phyloP scores from a whole-genome alignment of 805 yeast species.

The Saturnispora sanitii region DNA sequence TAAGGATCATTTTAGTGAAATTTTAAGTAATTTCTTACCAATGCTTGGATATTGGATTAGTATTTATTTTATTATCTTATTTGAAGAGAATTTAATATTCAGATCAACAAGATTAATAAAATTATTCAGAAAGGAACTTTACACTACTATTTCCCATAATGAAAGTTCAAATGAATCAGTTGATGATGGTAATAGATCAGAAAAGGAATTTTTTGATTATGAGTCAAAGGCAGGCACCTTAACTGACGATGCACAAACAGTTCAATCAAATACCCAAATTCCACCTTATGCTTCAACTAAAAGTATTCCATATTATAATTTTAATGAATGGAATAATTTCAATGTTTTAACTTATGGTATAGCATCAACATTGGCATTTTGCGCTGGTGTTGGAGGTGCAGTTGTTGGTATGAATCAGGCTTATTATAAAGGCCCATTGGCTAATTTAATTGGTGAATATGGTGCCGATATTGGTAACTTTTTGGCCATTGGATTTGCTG shows the following conservation, averaged over 20 bases:
- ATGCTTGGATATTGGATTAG: conserved; percentile 91
- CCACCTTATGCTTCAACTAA: conserved; percentile 16
- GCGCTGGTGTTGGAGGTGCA: conserved; percentile 70
- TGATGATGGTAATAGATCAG: neutral
- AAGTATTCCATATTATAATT: conserved; percentile 45
- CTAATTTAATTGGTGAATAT: conserved; percentile 47
- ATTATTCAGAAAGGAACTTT: conserved; percentile 35
- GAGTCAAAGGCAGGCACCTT: neutral
- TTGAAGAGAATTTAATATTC: conserved; percentile 67
- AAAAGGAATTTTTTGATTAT: neutral
- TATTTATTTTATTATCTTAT: conserved; percentile 59
- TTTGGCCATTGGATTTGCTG: conserved; percentile 63
- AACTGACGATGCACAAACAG: neutral
- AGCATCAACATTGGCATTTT: conserved; percentile 60
- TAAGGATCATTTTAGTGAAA: conserved; percentile 57
- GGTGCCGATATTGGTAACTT: conserved; percentile 84
- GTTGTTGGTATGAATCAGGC: conserved; percentile 84
- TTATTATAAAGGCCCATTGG: conserved; percentile 73
- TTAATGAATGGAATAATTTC: conserved; percentile 63
- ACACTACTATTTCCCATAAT: conserved; percentile 8
- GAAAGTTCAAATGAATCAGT: neutral
- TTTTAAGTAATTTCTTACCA: conserved; percentile 73
- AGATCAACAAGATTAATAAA: conserved; percentile 37
- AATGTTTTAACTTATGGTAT: conserved; percentile 53
- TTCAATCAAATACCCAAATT: neutral